Conservation (phyloP, 371 early-diverging fungal species). For the Circinella minor region DNA sequence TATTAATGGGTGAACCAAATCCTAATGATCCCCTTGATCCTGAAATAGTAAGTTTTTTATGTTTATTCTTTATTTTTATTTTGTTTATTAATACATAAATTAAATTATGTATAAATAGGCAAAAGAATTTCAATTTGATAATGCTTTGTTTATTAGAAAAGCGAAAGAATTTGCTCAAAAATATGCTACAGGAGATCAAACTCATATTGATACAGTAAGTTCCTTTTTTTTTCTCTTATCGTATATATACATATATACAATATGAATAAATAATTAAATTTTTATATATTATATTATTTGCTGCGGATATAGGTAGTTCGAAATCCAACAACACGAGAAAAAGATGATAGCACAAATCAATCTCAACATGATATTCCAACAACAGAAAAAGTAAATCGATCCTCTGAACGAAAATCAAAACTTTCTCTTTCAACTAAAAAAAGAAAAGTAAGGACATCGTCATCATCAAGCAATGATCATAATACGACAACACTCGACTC, state of each 20-base stretch:
- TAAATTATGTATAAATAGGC: slow-evolving; percentile 31
- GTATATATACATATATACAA: not conserved
- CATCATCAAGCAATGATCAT: too few relatives aligned
- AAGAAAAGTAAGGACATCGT: not conserved
- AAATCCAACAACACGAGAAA: not conserved
- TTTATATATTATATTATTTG: too few relatives aligned
- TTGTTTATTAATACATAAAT: not conserved
- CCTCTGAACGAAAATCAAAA: not conserved
- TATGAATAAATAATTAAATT: too few relatives aligned
- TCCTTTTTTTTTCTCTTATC: not conserved
- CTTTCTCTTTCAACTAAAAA: not conserved
- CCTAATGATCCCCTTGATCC: slow-evolving; percentile 63
- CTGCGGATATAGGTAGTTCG: too few relatives aligned
- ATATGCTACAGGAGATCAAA: slow-evolving; percentile 29
- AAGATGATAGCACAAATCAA: too few relatives aligned
- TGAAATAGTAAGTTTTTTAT: slow-evolving; percentile 46
- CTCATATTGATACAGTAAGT: not conserved
- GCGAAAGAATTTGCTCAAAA: slow-evolving; percentile 44
- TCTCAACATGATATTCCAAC: not conserved
- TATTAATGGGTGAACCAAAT: slow-evolving; percentile 56
- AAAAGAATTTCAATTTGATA: slow-evolving; percentile 43
- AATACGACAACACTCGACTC: too few relatives aligned
- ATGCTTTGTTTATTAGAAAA: slow-evolving; percentile 37
- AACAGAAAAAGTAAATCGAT: not conserved
- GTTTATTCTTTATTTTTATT: not conserved